These are phyloP conservation scores for Apiotrichum porosum DNA, from an alignment of 1,284 basidiomycete genomes.

Conservation along the genomic window DNA sequence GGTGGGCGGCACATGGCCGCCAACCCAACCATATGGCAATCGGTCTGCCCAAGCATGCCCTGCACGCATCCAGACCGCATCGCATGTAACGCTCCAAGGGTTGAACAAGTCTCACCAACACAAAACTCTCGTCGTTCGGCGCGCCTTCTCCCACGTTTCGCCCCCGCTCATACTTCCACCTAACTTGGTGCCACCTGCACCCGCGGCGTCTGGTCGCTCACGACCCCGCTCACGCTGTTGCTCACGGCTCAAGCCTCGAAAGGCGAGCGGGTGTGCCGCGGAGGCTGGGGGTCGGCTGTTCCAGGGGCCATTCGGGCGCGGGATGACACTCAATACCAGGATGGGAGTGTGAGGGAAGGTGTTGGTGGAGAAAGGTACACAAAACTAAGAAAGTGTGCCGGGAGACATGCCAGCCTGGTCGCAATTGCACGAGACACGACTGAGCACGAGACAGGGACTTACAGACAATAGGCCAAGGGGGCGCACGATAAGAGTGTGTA, in stretches of 20 bases:
- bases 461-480: constrained; percentile 1
- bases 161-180: no score
- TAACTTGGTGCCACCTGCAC: no score
- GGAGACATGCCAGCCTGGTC: no score
- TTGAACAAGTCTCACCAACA: no score
- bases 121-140: neutral
- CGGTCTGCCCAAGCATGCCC: no score
- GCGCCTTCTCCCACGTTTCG: neutral
- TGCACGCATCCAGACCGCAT: no score
- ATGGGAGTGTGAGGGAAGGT: neutral
- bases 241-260: constrained; percentile 20
- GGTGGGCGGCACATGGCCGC: constrained; percentile 2
- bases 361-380: neutral
- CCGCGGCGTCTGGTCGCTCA: constrained; percentile 8
- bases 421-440: neutral
- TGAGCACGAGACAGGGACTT: constrained; percentile 7
- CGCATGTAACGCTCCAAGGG: no score
- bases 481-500: neutral
- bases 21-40: neutral
- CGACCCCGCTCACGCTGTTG: constrained; percentile 21
- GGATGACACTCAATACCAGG: neutral
- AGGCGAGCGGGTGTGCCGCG: constrained; percentile 23
- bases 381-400: neutral
- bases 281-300: constrained; percentile 18
- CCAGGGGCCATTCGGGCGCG: constrained; percentile 2